A percentile compares a stretch with the other conserved stretches of the same genome.
These are phyloP conservation scores for Penicillium sp. DNA, from an alignment of 2,329 filamentous ascomycete species.

Conservation along the genomic window DNA sequence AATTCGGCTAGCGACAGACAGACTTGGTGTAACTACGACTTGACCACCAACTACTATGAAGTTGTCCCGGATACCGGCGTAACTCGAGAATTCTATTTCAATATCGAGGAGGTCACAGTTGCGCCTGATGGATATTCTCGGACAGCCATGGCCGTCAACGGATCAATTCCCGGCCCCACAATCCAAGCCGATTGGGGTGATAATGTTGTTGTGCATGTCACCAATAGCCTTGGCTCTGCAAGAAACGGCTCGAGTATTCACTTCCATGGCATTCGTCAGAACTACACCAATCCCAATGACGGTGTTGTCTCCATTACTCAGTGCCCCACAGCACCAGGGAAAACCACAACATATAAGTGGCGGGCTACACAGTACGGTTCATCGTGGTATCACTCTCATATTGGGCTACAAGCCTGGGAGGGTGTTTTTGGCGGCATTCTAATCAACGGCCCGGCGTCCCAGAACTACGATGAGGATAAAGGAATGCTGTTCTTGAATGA, in stretches of 20 bases:
- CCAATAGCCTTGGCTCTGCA: slow-evolving; percentile 48
- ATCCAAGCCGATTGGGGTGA: slow-evolving; percentile 69
- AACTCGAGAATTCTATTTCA: slow-evolving; percentile 21
- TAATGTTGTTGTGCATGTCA: slow-evolving; percentile 58
- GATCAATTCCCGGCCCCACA: slow-evolving; percentile 68
- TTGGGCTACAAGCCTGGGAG: slow-evolving; percentile 43
- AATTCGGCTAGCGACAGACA: slow-evolving; percentile 33
- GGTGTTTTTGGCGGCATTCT: slow-evolving; percentile 64
- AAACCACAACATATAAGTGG: slow-evolving; percentile 37
- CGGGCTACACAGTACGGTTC: slow-evolving; percentile 38
- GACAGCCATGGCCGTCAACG: slow-evolving; percentile 61
- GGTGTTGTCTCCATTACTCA: slow-evolving; percentile 33
- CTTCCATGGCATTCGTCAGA: slow-evolving; percentile 35
- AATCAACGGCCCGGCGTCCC: slow-evolving; percentile 40
- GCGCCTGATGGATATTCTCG: slow-evolving; percentile 36
- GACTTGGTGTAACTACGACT: slow-evolving; percentile 35
- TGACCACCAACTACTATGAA: slow-evolving; percentile 41
- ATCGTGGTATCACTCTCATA: slow-evolving; percentile 36
- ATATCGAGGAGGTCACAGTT: slow-evolving; percentile 15
- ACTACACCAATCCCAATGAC: slow-evolving; percentile 31
- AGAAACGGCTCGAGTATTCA: slow-evolving; percentile 17
- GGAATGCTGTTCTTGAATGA: slow-evolving; percentile 42
- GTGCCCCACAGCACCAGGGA: slow-evolving; percentile 39
- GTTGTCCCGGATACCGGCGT: slow-evolving; percentile 21
- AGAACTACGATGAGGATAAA: slow-evolving; percentile 43